These are phyloP conservation scores for Rubia yunnanensis DNA, from an alignment of 257 asterid species.

Conservation along the genomic window DNA sequence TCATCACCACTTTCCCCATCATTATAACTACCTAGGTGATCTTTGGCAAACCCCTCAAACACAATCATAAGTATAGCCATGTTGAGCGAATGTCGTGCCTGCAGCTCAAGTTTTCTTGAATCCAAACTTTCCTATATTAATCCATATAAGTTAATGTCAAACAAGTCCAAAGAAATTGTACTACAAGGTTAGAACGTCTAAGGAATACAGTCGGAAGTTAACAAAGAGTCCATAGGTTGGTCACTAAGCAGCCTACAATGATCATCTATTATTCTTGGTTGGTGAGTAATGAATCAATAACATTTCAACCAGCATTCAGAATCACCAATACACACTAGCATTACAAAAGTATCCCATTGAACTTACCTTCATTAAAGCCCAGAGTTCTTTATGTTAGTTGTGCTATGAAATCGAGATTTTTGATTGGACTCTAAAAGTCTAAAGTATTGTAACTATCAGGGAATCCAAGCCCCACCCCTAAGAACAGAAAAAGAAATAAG, in stretches of 20 bases:
- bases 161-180: background rate
- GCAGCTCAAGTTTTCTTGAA: no score
- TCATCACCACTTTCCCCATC: conserved; percentile 96
- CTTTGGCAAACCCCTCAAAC: conserved; percentile 69
- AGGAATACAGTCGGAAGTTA: background rate
- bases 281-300: background rate
- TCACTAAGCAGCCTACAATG: background rate
- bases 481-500: no score
- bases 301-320: background rate
- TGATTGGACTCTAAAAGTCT: no score
- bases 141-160: background rate
- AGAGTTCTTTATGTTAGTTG: no score
- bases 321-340: background rate
- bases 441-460: no score
- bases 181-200: no score
- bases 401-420: no score
- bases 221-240: background rate
- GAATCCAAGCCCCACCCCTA: no score
- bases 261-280: background rate
- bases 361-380: no score
- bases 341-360: no score
- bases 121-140: conserved; percentile 83
- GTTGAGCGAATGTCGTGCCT: conserved; percentile 79
- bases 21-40: conserved; percentile 53
- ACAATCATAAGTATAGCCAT: conserved; percentile 89